These are phyloP conservation scores for Vinca major DNA, from an alignment of 305 asterid species.

Conservation along the genomic window DNA sequence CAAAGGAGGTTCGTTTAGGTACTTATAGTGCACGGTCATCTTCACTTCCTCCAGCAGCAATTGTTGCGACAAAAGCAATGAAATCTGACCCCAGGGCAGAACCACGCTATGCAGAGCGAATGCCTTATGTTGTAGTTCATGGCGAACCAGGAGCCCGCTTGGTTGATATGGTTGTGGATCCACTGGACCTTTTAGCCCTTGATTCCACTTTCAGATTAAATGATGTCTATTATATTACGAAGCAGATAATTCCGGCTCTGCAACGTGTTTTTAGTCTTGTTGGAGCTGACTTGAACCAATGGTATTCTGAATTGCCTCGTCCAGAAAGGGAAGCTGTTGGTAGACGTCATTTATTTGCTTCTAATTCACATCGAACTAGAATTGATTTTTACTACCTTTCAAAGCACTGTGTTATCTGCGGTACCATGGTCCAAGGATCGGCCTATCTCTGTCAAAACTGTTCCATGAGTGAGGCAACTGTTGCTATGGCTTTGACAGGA, in stretches of 20 bases:
- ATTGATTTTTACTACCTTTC: slow-evolving; percentile 79
- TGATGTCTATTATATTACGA: slow-evolving; percentile 70
- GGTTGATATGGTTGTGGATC: slow-evolving; percentile 88
- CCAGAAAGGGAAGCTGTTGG: slow-evolving; percentile 56
- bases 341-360: slow-evolving; percentile 35
- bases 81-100: slow-evolving; percentile 83
- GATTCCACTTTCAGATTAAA: slow-evolving; percentile 82
- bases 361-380: slow-evolving; percentile 54
- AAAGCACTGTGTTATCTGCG: slow-evolving; percentile 77
- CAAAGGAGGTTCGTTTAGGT: slow-evolving; percentile 96
- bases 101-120: slow-evolving; percentile 91
- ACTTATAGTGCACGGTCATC: slow-evolving; percentile 57
- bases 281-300: slow-evolving; percentile 75
- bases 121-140: slow-evolving; percentile 86
- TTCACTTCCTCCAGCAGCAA: slow-evolving; percentile 95
- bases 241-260: slow-evolving; percentile 88
- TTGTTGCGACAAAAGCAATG: slow-evolving; percentile 86
- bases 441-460: slow-evolving; percentile 54
- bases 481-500: slow-evolving; percentile 60
- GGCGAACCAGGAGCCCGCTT: slow-evolving; percentile 96
- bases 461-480: slow-evolving; percentile 52
- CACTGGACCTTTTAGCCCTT: slow-evolving; percentile 57
- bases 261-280: slow-evolving; percentile 91
- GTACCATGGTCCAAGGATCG: slow-evolving; percentile 64
- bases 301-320: slow-evolving; percentile 87